Evolutionary conservation across 2,329 filamentous ascomycete species (phyloP), one percentile per base, ranked within the genome.

Genomic region (Lecanicillium sp.): DNA sequence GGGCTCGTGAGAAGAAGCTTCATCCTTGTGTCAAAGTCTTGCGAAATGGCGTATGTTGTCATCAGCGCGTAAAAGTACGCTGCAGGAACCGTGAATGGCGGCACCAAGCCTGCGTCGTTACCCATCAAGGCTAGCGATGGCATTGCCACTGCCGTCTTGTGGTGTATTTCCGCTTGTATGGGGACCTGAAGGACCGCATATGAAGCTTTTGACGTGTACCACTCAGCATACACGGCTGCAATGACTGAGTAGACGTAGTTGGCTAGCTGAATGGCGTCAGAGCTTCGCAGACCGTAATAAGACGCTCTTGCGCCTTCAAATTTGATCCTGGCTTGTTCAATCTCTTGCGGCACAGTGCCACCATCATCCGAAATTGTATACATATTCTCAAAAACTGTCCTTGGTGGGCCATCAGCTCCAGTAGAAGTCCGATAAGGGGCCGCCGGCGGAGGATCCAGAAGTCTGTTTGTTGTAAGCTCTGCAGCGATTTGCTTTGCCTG

Each of bases 181-280:
- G 38, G 38, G 4, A 40, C 27, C 7, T 35, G 5, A n/a, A 40
- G 12, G n/a, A 40, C 32, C n/a, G 38, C 38, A 12, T 19, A 28
- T 6, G 25, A 9, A 10, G 38, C 38, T 5, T 22, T 22, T 8
- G 28, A 35, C 4, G 31, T 40, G 38, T 40, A 40, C 4, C 15
- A 17, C 19, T 40, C 38, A 5, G 38, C 38, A 17, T 40, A 35
- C 10, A 40, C n/a, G 4, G 38, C 31, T 17, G 29, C 27, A 25
- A 40, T 40, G 27, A 25, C 33, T n/a, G 38, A 40, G 33, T 35
- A 40, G 17, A 40, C 38, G 14, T 35, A 40, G 33, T 40, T 40
- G 32, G 38, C 32, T 11, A 40, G 27, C 32, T 27, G 38, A 27
- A 40, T 34, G 18, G 31, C 17, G 20, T 40, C 32, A 4, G 38